Conservation (phyloP, 140 eudicot species). For the Stevia rebaudiana region DNA sequence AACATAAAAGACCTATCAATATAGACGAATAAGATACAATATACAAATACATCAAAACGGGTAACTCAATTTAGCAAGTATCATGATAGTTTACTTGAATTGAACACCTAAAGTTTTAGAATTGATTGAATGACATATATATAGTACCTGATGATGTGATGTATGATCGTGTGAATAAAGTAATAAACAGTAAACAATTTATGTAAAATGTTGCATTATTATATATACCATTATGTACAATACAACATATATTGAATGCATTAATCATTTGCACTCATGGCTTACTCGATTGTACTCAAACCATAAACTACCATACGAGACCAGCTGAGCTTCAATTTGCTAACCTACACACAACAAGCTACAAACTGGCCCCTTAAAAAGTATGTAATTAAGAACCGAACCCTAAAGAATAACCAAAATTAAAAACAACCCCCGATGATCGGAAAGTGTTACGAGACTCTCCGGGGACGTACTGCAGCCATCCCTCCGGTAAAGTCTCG, state of each 20-base stretch:
- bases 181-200: background rate
- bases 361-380: constrained; percentile 49
- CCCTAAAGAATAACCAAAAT: constrained; percentile 24
- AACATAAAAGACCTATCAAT: background rate
- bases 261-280: constrained; percentile 17
- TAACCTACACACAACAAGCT: constrained; percentile 56
- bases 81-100: too few relatives aligned
- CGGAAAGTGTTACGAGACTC: constrained; percentile 25
- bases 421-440: constrained; percentile 6
- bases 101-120: too few relatives aligned
- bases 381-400: constrained; percentile 21
- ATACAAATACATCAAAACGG: too few relatives aligned
- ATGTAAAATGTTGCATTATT: constrained; percentile 11
- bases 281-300: constrained; percentile 21
- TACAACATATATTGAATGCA: constrained; percentile 13
- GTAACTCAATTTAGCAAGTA: too few relatives aligned
- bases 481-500: constrained; percentile 77
- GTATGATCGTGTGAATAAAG: background rate
- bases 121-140: too few relatives aligned
- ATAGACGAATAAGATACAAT: too few relatives aligned
- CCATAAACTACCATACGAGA: constrained; percentile 22
- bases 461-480: constrained; percentile 80
- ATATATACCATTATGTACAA: constrained; percentile 28
- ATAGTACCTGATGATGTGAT: too few relatives aligned
- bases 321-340: constrained; percentile 80